Conservation (phyloP, 148 eudicot genomes). For the Drosera capensis region DNA sequence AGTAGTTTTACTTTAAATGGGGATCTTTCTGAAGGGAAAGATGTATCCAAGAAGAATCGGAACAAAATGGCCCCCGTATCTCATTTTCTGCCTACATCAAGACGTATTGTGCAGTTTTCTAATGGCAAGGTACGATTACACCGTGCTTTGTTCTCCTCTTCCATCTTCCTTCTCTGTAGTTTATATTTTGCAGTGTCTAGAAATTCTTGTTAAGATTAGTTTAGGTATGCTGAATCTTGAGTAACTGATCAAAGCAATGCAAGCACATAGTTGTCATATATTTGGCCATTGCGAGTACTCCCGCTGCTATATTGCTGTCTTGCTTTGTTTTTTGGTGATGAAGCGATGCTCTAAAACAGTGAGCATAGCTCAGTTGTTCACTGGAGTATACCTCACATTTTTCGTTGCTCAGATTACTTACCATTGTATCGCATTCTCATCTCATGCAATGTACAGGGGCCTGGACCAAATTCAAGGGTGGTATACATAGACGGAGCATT, state of each 20-base stretch:
- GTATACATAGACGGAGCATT: slow-evolving; percentile 96
- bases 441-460: slow-evolving; percentile 40
- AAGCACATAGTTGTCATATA: too few species aligned
- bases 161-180: neutral
- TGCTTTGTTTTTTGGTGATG: too few species aligned
- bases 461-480: slow-evolving; percentile 83
- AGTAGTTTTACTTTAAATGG: slow-evolving; percentile 11
- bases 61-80: slow-evolving; percentile 28
- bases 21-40: slow-evolving; percentile 15
- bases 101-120: slow-evolving; percentile 93
- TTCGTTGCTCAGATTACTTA: too few species aligned
- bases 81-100: slow-evolving; percentile 82
- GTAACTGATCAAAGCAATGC: too few species aligned
- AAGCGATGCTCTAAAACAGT: too few species aligned
- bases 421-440: neutral
- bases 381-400: too few species aligned
- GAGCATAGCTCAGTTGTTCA: too few species aligned
- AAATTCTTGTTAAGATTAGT: too few species aligned
- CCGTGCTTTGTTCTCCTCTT: neutral
- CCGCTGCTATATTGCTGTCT: too few species aligned
- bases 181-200: too few species aligned
- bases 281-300: too few species aligned
- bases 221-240: too few species aligned
- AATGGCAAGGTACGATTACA: slow-evolving; percentile 63
- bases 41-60: slow-evolving; percentile 10